Evolutionary conservation across 768 basidiomycete species (phyloP), one percentile per base, ranked within the genome.

Genomic region (Paxillus rubicundulus): DNA sequence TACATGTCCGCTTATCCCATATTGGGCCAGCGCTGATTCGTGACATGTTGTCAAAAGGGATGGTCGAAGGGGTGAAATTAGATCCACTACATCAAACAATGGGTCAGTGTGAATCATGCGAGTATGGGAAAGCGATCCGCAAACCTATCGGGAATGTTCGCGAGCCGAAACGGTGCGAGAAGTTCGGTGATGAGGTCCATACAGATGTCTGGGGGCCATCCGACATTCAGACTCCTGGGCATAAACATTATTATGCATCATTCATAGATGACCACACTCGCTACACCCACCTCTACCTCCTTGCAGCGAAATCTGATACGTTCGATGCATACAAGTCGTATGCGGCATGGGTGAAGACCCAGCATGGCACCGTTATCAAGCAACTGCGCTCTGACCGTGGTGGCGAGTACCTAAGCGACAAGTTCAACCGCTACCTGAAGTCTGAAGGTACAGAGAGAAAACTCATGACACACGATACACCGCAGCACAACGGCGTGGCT

Each of bases 391-490:
- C 53, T 0, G 56, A 60, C 33, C 2, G 16, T 4, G 53, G 53
- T 4, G 48, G 53, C 21, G 72, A 82, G 48, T 79, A 76, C 44
- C 52, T 69, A 14, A 69, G 67, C 14, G 61, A 42, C 24, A 6
- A 42, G 21, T 24, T 24, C 21, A 24, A 24, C 21, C 21, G 21
- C 21, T 24, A 24, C 21, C 21, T 24, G 21, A 24, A 24, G 21
- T 24, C 21, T 24, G 21, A 24, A 24, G 21, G 21, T 24, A 24
- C 21, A 24, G 21, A 24, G 21, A 24, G 21, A 24, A 24, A 24
- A 24, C 21, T 24, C 21, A 24, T 5, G 5, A 24, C 21, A 24
- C 21, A 24, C 21, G 5, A 24, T 24, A 24, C 21, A 24, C 21
- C 21, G 5, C 21, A 24, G 21, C 21, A 24, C 21, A 24, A 24